Evolutionary conservation across 2,329 filamentous ascomycete species (phyloP).

Genomic region (Trichophyton equinum): DNA sequence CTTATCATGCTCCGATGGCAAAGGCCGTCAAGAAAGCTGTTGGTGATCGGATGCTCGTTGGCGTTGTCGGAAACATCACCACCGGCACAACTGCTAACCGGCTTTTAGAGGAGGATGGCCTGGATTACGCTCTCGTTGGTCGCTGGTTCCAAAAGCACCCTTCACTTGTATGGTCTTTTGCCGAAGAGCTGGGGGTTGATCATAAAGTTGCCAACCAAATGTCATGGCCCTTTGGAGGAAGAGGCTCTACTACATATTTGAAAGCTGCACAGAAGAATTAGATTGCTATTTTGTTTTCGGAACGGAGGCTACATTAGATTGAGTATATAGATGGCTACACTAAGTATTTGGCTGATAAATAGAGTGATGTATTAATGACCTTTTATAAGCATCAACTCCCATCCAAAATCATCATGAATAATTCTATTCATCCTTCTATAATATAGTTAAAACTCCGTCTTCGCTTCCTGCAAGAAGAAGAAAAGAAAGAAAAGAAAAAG

Average conservation of each 20-base stretch:
- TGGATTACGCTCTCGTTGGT: slow-evolving; percentile 62
- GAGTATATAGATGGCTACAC: not conserved
- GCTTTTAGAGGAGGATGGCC: slow-evolving; percentile 38
- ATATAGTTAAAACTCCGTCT: not conserved
- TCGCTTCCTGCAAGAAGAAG: not conserved
- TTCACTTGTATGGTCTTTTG: slow-evolving; percentile 60
- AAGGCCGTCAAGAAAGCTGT: slow-evolving; percentile 59
- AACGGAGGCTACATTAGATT: not conserved
- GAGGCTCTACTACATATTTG: slow-evolving; percentile 20
- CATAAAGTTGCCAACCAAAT: slow-evolving; percentile 63
- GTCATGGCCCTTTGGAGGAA: slow-evolving; percentile 44
- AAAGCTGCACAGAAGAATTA: slow-evolving; percentile 8
- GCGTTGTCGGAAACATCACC: slow-evolving; percentile 62
- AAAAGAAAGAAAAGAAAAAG: not conserved
- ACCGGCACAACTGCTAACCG: slow-evolving; percentile 56
- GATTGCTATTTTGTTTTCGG: not conserved
- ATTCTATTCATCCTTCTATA: too few species aligned
- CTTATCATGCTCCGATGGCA: slow-evolving; percentile 64
- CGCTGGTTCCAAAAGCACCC: slow-evolving; percentile 74
- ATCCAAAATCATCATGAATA: too few species aligned
- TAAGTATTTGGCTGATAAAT: not conserved
- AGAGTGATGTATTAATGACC: not conserved
- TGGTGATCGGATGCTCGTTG: slow-evolving; percentile 58
- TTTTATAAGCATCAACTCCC: not conserved
- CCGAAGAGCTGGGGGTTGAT: slow-evolving; percentile 57